Percentiles rank a stretch among this genome's conserved stretches.
These are phyloP conservation scores for Kwoniella mangroviensis DNA, from an alignment of 768 basidiomycete species.

Conservation along the genomic window DNA sequence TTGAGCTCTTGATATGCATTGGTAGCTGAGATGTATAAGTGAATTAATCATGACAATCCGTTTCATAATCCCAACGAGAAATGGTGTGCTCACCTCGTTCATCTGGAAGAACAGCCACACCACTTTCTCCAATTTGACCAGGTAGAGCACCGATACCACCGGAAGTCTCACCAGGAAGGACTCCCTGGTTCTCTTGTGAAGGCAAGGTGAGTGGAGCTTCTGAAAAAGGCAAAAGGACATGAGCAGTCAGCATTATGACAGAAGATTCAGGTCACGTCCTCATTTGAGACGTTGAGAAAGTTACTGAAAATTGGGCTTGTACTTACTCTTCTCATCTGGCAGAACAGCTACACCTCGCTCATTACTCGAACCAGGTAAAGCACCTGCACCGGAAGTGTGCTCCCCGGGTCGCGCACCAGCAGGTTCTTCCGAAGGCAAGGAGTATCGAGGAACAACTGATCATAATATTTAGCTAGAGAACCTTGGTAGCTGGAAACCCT, in stretches of 20 bases:
- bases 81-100: neutral
- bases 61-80: too few relatives aligned
- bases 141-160: slow-evolving; percentile 30
- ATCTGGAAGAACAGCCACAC: neutral
- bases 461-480: neutral
- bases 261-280: neutral
- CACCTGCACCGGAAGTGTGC: slow-evolving; percentile 42
- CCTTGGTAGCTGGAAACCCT: neutral
- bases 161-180: slow-evolving; percentile 35
- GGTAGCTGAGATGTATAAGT: neutral
- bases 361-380: slow-evolving; percentile 37
- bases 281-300: too few relatives aligned
- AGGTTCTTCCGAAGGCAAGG: slow-evolving; percentile 45
- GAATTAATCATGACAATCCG: neutral
- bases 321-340: slow-evolving; percentile 43
- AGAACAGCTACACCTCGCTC: slow-evolving; percentile 51
- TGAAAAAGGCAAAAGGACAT: slow-evolving; percentile 7
- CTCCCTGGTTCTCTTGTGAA: slow-evolving; percentile 31
- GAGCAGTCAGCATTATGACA: neutral
- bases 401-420: slow-evolving; percentile 45
- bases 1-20: slow-evolving; percentile 2
- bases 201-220: slow-evolving; percentile 12
- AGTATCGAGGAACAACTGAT: slow-evolving; percentile 29
- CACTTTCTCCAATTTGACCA: slow-evolving; percentile 9
- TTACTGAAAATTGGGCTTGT: neutral